A percentile compares a stretch with the other conserved stretches of the same genome.
Conservation (phyloP, 78 protist species). For the Chrysochromulina tobinii region DNA sequence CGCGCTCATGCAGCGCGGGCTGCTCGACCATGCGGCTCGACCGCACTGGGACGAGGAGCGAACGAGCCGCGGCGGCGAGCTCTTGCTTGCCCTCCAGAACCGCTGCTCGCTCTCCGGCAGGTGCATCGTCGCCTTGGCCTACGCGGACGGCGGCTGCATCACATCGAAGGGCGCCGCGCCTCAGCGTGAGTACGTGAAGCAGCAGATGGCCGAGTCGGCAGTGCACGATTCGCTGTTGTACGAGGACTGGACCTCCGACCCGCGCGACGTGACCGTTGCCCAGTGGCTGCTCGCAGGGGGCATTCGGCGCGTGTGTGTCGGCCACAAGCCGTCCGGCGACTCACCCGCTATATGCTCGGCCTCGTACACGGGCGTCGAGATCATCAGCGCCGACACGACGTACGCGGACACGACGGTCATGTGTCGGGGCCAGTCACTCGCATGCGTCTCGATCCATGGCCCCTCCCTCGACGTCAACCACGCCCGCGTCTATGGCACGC, state of each 20-base stretch:
- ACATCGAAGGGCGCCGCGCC: not conserved
- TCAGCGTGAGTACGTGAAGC: not conserved
- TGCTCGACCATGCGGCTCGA: not conserved
- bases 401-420: not conserved
- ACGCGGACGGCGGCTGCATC: not conserved
- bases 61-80: not conserved
- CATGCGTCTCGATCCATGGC: not conserved
- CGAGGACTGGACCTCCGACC: not conserved
- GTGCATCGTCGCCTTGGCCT: not conserved
- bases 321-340: conserved; percentile 49
- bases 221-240: not conserved
- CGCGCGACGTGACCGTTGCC: not conserved
- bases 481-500: not conserved
- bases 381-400: not conserved
- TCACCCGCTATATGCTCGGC: not conserved
- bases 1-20: not conserved
- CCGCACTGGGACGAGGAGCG: not conserved
- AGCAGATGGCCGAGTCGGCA: not conserved
- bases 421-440: not conserved
- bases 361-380: not conserved
- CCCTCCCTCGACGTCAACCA: not conserved
- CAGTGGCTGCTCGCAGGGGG: not conserved
- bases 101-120: not conserved
- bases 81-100: not conserved
- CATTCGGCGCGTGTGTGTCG: conserved; percentile 10